These are phyloP conservation scores for Iris macrosiphon DNA, from an alignment of 106 monocot species.

Conservation along the genomic window DNA sequence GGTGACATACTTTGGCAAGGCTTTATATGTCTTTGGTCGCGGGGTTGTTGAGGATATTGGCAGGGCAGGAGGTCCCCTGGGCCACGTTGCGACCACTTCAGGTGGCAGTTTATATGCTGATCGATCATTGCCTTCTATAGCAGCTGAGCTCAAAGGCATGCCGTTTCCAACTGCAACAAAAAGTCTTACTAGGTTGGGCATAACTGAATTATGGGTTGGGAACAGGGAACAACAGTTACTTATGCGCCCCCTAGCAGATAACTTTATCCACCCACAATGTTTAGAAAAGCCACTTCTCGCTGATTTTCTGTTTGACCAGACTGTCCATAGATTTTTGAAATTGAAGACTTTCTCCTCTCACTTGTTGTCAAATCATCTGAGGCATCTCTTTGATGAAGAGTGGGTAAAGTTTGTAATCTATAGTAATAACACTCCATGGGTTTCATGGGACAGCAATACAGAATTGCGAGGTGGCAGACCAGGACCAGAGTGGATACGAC, in stretches of 20 bases:
- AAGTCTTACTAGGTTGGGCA: slow-evolving; percentile 53
- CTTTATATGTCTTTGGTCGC: slow-evolving; percentile 91
- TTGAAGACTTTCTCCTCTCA: slow-evolving; percentile 41
- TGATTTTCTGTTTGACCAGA: slow-evolving; percentile 29
- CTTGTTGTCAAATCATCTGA: slow-evolving; percentile 60
- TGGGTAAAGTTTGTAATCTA: slow-evolving; percentile 53
- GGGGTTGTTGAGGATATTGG: slow-evolving; percentile 95
- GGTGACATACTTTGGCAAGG: slow-evolving; percentile 75
- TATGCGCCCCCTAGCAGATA: slow-evolving; percentile 60
- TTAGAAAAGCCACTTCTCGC: slow-evolving; percentile 51
- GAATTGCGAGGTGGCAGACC: slow-evolving; percentile 32
- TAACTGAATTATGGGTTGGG: slow-evolving; percentile 80
- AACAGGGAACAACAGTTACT: slow-evolving; percentile 71
- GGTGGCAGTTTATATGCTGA: slow-evolving; percentile 20
- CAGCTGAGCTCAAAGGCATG: slow-evolving; percentile 65
- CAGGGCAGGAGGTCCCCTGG: slow-evolving; percentile 32
- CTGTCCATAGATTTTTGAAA: slow-evolving; percentile 52
- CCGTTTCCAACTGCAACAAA: slow-evolving; percentile 89
- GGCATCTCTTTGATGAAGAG: slow-evolving; percentile 45
- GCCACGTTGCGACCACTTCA: slow-evolving; percentile 10
- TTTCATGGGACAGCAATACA: slow-evolving; percentile 54
- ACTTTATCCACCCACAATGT: slow-evolving; percentile 72
- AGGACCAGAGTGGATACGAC: slow-evolving; percentile 65
- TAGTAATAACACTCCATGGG: slow-evolving; percentile 53
- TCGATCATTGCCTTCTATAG: slow-evolving; percentile 26